Evolutionary conservation across 2,329 filamentous ascomycete genomes (phyloP), one percentile per base, ranked within the genome.

Genomic region (Ophiobolus disseminans): DNA sequence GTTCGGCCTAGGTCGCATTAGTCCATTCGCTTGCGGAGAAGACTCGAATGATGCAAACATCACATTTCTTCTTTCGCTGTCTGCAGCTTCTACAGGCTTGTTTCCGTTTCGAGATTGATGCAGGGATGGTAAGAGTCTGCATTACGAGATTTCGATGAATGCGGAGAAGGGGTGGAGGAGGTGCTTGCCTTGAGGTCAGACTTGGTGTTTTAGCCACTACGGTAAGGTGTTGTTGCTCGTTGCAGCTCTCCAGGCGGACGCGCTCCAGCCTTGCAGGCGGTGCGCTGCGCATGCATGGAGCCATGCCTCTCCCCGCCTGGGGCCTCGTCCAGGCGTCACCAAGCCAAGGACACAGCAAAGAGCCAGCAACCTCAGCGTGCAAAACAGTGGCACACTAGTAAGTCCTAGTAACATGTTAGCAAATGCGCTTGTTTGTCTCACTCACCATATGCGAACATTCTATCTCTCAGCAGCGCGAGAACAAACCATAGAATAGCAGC

Each of bases 31-130:
- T 35, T 44, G 16, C 43, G 49, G 46, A 52, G 14, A 14, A 31
- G 13, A 16, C 34, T n/a, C 21, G 45, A 28, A 50, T 22, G 7
- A 43, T 51, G 2, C n/a, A n/a, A 55, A 69, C 68, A 50, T 68
- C 63, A 49, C 68, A 70, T 48, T 62, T 55, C 40, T 62, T 69
- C 49, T 72, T 72, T n/a, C 66, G 65, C 19, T 65, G 61, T n/a
- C 68, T 50, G 31, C 68, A 72, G 38, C 57, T 65, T 17, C 37
- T 60, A 28, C 68, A 72, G 16, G 67, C 66, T 45, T 67, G 67
- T 46, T 72, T 72, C 38, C 67, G 53, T 45, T 71, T 68, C n/a
- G 55, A 51, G 8, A 65, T 47, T 4, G 64, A 65, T n/a, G 56
- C 65, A 23, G 66, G 54, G 9, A 53, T 42, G 14, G 57, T 60